These are phyloP conservation scores for Thoreauomyces humboldtii DNA, from an alignment of 192 early-diverging fungal genomes.

Conservation along the genomic window DNA sequence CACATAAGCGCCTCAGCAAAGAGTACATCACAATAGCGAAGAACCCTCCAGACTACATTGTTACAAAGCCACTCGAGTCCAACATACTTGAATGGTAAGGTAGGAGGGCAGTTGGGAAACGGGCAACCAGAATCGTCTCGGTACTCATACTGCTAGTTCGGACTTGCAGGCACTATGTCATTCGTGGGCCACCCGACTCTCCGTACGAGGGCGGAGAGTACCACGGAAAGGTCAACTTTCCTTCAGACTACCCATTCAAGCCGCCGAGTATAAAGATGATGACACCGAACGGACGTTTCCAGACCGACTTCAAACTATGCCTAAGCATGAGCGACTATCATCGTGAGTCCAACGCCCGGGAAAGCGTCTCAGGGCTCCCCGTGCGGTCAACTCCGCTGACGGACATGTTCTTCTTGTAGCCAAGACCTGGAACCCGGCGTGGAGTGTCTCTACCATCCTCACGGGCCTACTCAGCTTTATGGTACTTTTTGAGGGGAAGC, in stretches of 20 bases:
- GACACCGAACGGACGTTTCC: slow-evolving; percentile 75
- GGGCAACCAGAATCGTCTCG: too few relatives aligned
- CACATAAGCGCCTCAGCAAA: slow-evolving; percentile 48
- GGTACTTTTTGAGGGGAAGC: slow-evolving; percentile 50
- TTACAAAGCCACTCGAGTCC: slow-evolving; percentile 85
- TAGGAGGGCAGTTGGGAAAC: too few relatives aligned
- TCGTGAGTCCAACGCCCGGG: too few relatives aligned
- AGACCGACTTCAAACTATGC: slow-evolving; percentile 87
- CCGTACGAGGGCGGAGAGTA: slow-evolving; percentile 91
- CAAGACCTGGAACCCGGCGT: slow-evolving; percentile 90
- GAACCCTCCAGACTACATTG: slow-evolving; percentile 81
- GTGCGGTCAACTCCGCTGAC: too few relatives aligned
- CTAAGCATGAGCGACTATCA: slow-evolving; percentile 95
- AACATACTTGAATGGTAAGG: slow-evolving; percentile 96
- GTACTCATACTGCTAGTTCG: too few relatives aligned
- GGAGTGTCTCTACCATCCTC: slow-evolving; percentile 95
- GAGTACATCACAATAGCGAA: slow-evolving; percentile 46
- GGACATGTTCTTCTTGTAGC: slow-evolving; percentile 27
- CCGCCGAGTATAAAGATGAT: slow-evolving; percentile 55
- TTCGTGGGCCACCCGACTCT: slow-evolving; percentile 93
- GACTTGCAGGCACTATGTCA: slow-evolving; percentile 87
- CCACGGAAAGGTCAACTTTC: slow-evolving; percentile 91
- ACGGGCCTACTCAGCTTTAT: slow-evolving; percentile 96
- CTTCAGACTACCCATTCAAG: slow-evolving; percentile 92
- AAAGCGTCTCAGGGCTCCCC: too few relatives aligned